Evolutionary conservation across 2,329 filamentous ascomycete species (phyloP).

Genomic region (Dactylellina leptospora): DNA sequence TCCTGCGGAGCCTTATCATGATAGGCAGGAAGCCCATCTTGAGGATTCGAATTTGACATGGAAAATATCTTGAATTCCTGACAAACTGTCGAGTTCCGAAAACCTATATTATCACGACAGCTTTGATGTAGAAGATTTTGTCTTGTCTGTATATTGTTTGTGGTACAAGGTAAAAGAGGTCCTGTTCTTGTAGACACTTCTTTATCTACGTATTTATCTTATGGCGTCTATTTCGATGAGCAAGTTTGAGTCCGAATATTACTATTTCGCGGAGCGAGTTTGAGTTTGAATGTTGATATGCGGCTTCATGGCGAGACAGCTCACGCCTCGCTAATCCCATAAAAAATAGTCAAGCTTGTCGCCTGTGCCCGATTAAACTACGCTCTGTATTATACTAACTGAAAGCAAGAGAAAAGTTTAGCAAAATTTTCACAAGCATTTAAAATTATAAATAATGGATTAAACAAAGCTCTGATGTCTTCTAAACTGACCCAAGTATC

Average conservation of each 20-base stretch:
- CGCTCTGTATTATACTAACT: not conserved
- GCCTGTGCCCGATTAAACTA: not conserved
- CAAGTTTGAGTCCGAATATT: not conserved
- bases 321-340: not conserved
- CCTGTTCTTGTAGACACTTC: not conserved
- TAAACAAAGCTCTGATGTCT: too few species aligned
- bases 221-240: not conserved
- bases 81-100: not conserved
- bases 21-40: constrained; percentile 8
- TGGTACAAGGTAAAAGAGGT: not conserved
- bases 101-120: not conserved
- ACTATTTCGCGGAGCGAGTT: not conserved
- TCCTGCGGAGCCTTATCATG: not conserved
- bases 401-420: not conserved
- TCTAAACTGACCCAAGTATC: too few species aligned
- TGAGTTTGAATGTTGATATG: constrained; percentile 1
- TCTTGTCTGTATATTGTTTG: not conserved
- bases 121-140: not conserved
- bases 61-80: not conserved
- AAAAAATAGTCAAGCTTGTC: not conserved
- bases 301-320: not conserved
- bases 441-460: too few species aligned
- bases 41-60: constrained; percentile 1
- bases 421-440: too few species aligned
- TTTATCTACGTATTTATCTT: not conserved